These are phyloP conservation scores for Pseudogymnoascus sp. DNA, from an alignment of 2,329 filamentous ascomycete species.

Conservation along the genomic window DNA sequence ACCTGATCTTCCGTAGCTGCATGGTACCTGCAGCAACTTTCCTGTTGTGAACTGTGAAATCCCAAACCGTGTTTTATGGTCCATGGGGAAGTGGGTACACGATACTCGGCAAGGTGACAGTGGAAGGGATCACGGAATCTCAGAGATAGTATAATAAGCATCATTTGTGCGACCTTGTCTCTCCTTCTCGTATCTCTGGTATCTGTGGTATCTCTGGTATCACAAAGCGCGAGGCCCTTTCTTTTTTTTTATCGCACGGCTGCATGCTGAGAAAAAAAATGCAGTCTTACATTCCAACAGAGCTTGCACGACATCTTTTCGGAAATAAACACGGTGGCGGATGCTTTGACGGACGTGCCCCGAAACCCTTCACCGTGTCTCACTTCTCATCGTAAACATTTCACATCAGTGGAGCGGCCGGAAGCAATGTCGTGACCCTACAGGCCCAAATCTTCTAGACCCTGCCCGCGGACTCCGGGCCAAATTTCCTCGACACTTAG, in stretches of 20 bases:
- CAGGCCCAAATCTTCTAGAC: constrained; percentile 1
- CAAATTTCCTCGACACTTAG: constrained; percentile 5
- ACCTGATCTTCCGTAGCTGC: constrained; percentile 7
- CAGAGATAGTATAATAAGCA: constrained; percentile 6
- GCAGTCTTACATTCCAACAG: not conserved
- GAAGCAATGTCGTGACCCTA: constrained; percentile 6
- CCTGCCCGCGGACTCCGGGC: constrained; percentile 2
- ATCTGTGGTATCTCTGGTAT: not conserved
- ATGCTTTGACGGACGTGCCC: not conserved
- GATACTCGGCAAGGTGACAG: not conserved
- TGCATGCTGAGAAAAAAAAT: not conserved
- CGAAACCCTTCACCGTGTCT: constrained; percentile 1
- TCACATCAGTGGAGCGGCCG: not conserved
- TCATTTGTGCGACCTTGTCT: not conserved
- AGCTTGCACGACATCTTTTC: not conserved
- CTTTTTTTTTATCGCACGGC: not conserved
- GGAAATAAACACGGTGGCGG: constrained; percentile 1
- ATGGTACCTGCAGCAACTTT: constrained; percentile 8
- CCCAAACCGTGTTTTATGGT: constrained; percentile 8
- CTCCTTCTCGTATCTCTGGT: not conserved
- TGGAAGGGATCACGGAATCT: not conserved
- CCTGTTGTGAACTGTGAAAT: not conserved
- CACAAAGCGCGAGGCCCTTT: not conserved
- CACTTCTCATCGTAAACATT: constrained; percentile 5
- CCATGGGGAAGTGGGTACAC: constrained; percentile 6